Evolutionary conservation across 495 filamentous ascomycete species (phyloP).

Genomic region (Aspergillus wentii): DNA sequence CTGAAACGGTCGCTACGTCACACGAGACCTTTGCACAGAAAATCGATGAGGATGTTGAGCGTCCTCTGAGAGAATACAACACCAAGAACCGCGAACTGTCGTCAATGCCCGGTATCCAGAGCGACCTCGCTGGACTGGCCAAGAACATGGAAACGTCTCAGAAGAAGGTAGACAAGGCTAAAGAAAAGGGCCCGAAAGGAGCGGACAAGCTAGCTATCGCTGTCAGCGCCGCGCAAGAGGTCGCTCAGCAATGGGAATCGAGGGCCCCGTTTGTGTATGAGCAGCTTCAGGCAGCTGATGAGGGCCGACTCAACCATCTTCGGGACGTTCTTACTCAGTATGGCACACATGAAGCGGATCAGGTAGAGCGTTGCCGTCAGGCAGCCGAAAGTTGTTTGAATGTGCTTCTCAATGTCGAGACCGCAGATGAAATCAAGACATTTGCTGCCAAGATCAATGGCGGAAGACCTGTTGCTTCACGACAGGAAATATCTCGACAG

Average conservation of each 20-base stretch:
- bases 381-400: conserved; percentile 80
- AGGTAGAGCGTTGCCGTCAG: conserved; percentile 70
- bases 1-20: conserved; percentile 73
- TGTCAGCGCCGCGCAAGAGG: conserved; percentile 65
- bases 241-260: conserved; percentile 85
- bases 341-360: conserved; percentile 88
- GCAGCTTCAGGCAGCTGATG: conserved; percentile 86
- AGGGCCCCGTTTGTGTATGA: conserved; percentile 96
- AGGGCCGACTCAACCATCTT: conserved; percentile 83
- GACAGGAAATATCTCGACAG: no score
- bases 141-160: conserved; percentile 80
- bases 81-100: conserved; percentile 76
- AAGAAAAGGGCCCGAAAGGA: conserved; percentile 72
- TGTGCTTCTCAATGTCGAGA: conserved; percentile 80
- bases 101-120: conserved; percentile 75
- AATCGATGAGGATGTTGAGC: conserved; percentile 89
- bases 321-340: conserved; percentile 90
- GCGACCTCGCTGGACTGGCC: conserved; percentile 73
- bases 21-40: conserved; percentile 78
- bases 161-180: conserved; percentile 83
- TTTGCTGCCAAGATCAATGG: conserved; percentile 58
- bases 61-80: conserved; percentile 68
- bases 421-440: conserved; percentile 82
- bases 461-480: conserved; percentile 14
- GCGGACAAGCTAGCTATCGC: conserved; percentile 78